Base-by-base conservation (phyloP, 768 basidiomycete species). In the Mycena chlorophos region DNA sequence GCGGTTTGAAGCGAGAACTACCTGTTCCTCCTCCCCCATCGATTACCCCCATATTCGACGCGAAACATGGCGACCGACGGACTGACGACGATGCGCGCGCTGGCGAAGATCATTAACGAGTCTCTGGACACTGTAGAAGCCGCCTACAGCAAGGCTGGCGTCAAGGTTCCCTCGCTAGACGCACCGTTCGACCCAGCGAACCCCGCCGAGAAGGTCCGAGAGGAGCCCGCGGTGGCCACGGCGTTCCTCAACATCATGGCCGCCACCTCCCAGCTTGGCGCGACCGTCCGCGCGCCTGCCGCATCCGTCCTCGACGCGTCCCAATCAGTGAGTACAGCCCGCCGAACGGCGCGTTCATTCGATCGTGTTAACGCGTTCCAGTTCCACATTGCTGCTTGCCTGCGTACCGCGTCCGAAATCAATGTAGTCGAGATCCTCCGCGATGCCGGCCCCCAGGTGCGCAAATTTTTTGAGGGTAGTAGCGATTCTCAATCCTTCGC, bases 381-480 rank as follows among this genome's bases (percentile, higher is more conserved):
- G 57, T 58, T 53, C 29, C 40, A 49, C 20, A 20, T 58, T 10
- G 49, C 57, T 1, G 22, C 52, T 2, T 52, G 47, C 22, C 51
- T 58, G 1, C 39, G 57, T 13, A 39, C 29, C 22, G 52, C 57
- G 5, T 52, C 65, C 25, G 66, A 68, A 29, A 51, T 65, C 0
- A 66, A 69, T 37, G 62, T 68, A 13, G 61, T 55, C 14, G 68
- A 70, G 46, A 63, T 71, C 4, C 52, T 72, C 13, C 58, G 66
- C 0, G 66, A 66, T 19, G 67, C 63, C 6, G 71, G 71, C 4
- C 57, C 56, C 23, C 20, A 46, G 22, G 45, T 46, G n/a, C 12
- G 45, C 26, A 42, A 20, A 8, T 19, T 42, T 12, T 6, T 12
- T 10, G 23, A 25, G 23, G 4, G 12, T 25, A 23, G 13, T 12